These are phyloP conservation scores for Didymella exigua DNA, from an alignment of 2,329 filamentous ascomycete genomes.

Conservation along the genomic window DNA sequence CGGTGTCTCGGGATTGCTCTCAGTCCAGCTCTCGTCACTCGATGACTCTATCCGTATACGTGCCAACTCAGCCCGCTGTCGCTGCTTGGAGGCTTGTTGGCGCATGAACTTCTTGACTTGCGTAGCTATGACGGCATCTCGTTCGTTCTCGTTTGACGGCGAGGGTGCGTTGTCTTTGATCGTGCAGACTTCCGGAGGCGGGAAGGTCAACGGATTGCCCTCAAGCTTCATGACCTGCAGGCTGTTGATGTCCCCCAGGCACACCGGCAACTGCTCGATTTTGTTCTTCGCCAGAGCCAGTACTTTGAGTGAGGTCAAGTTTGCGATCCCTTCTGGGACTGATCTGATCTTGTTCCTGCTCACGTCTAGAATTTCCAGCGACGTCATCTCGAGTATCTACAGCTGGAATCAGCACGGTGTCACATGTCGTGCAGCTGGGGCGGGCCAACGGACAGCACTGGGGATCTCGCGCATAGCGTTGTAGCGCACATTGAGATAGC, in stretches of 20 bases:
- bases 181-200: constrained; percentile 58
- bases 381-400: constrained; percentile 84
- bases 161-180: constrained; percentile 50
- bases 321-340: constrained; percentile 79
- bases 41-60: constrained; percentile 52
- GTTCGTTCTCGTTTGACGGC: constrained; percentile 63
- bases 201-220: constrained; percentile 83
- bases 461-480: constrained; percentile 74
- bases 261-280: constrained; percentile 81
- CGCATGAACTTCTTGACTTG: constrained; percentile 65
- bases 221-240: constrained; percentile 88
- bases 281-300: constrained; percentile 86
- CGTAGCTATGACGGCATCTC: constrained; percentile 64
- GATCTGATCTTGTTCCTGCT: constrained; percentile 82
- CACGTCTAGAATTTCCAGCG: constrained; percentile 90
- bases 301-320: constrained; percentile 84
- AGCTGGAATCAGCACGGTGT: constrained; percentile 14
- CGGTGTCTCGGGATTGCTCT: constrained; percentile 77
- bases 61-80: constrained; percentile 40
- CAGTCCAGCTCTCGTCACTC: constrained; percentile 58
- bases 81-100: constrained; percentile 48
- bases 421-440: background rate
- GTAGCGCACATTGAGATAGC: constrained; percentile 80
- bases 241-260: constrained; percentile 86
- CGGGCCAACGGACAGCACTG: constrained; percentile 59